Conservation (phyloP, 805 yeast genomes). For the Ogataea nitratoaversa region DNA sequence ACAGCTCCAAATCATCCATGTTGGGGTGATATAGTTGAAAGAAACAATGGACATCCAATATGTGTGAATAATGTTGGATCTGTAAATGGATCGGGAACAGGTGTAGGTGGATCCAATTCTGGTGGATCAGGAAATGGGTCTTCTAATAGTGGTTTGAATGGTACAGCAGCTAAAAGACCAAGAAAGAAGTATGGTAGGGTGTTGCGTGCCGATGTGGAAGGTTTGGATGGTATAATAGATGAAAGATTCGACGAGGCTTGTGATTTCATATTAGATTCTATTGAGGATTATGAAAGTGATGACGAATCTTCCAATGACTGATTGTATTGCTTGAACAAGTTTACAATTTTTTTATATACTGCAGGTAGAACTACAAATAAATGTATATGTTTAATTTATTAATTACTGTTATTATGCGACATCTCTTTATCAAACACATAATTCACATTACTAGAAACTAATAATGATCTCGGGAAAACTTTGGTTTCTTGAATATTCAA, state of each 20-base stretch:
- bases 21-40: conserved; percentile 53
- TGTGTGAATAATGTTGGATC: conserved; percentile 1
- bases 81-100: not conserved
- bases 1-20: conserved; percentile 71
- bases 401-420: no score
- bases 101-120: not conserved
- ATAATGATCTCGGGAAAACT: no score
- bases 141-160: conserved; percentile 19
- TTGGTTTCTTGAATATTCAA: no score
- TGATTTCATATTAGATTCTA: conserved; percentile 75
- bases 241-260: conserved; percentile 83
- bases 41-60: conserved; percentile 20
- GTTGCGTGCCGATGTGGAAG: conserved; percentile 65
- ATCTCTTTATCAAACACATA: no score
- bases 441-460: no score
- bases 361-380: no score
- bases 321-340: not conserved
- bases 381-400: no score
- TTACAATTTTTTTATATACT: not conserved
- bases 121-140: not conserved
- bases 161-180: conserved; percentile 52
- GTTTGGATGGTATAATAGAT: conserved; percentile 68
- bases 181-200: conserved; percentile 92
- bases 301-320: not conserved
- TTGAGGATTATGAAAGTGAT: conserved; percentile 59